These are phyloP conservation scores for Roridomyces roridus DNA, from an alignment of 768 basidiomycete genomes.

Conservation along the genomic window DNA sequence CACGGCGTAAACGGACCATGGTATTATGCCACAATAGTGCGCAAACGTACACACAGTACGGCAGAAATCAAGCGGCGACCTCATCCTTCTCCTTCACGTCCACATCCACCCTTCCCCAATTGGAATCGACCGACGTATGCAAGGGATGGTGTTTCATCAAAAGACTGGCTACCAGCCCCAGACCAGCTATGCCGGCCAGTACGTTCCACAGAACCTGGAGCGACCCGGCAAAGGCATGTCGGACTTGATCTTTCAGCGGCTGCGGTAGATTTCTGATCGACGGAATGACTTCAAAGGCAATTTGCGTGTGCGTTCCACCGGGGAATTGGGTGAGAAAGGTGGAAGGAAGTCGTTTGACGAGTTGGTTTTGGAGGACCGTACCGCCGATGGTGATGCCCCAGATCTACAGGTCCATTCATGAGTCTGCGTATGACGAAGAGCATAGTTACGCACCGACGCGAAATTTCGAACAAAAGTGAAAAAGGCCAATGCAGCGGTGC, in stretches of 20 bases:
- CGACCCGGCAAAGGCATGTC: conserved; percentile 44
- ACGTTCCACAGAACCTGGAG: conserved; percentile 44
- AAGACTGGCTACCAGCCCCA: conserved; percentile 36
- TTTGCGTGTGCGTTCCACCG: conserved; percentile 41
- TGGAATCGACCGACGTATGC: conserved; percentile 31
- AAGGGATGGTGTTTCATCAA: conserved; percentile 37
- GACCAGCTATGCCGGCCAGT: conserved; percentile 39
- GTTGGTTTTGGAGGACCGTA: conserved; percentile 57
- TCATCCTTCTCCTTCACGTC: too few species aligned
- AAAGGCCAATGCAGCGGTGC: conserved; percentile 52
- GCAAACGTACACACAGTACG: too few species aligned
- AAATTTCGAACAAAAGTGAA: conserved; percentile 45
- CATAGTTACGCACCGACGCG: conserved; percentile 9
- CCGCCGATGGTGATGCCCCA: conserved; percentile 61
- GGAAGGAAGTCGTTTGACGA: conserved; percentile 46
- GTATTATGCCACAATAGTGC: too few species aligned
- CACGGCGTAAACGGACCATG: too few species aligned
- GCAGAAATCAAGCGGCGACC: too few species aligned
- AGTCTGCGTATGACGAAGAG: too few species aligned
- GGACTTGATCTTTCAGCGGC: conserved; percentile 36
- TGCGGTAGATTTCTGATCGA: conserved; percentile 40
- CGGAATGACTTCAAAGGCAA: conserved; percentile 55
- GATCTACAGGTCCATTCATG: conserved; percentile 31
- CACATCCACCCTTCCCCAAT: conserved; percentile 29
- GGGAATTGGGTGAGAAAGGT: conserved; percentile 42